Evolutionary conservation across 1,284 basidiomycete species (phyloP), one percentile per base, ranked within the genome.

Genomic region (Agaricales sp.): DNA sequence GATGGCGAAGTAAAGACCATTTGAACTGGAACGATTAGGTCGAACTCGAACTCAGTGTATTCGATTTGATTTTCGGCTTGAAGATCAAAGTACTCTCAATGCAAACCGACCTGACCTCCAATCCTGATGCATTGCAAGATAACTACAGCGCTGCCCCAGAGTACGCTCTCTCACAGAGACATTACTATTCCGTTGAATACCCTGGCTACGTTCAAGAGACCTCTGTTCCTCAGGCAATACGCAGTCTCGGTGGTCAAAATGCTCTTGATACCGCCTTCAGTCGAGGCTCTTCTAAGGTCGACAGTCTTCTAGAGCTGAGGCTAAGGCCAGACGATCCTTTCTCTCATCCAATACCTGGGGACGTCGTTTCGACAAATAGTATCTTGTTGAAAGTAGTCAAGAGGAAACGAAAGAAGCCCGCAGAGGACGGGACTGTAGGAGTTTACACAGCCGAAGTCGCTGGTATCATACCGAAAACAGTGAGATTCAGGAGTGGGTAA

Each of bases 111-210:
- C n/a, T n/a, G n/a, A n/a, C n/a, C n/a, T n/a, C n/a, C n/a, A n/a
- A n/a, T n/a, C n/a, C n/a, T n/a, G n/a, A n/a, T n/a, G n/a, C n/a
- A n/a, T n/a, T n/a, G n/a, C n/a, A n/a, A n/a, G n/a, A n/a, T n/a
- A n/a, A n/a, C n/a, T n/a, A n/a, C n/a, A 30, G 26, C 26, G 6
- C 14, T 43, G 75, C 78, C 0, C 70, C 66, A 6, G 66, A 70
- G 50, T 65, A 57, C 13, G 66, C 75, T 3, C 70, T 92, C 6
- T 79, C 85, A 4, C 69, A 76, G 24, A 69, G 70, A 2, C 68
- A 78, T 18, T 86, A 82, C 63, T 88, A 86, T 58, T 83, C 89
- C 2, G 70, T 96, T 55, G 92, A 96, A 65, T 94, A 92, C 66
- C 92, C 92, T 4, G 91, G 91, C 49, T 90, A 90, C 55, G 82